Percentiles rank a stretch among this genome's conserved stretches.
phyloP scores from a whole-genome alignment of 1,284 basidiomycete species.

The Paramarasmius palmivorus region DNA sequence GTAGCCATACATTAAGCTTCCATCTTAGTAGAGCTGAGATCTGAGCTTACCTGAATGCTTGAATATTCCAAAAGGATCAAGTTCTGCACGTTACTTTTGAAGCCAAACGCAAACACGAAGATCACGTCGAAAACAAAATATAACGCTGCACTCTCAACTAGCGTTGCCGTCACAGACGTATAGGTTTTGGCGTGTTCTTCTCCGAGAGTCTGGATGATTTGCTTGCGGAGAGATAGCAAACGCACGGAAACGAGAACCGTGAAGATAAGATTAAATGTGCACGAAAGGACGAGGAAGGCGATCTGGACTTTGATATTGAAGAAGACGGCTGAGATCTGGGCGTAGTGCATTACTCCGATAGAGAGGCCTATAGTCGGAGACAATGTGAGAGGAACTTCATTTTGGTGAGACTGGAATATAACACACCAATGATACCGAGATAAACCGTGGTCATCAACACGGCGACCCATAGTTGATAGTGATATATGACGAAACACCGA shows the following conservation, averaged over 20 bases:
- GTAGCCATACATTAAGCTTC: not conserved
- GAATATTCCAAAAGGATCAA: conserved; percentile 15
- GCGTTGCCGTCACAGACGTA: conserved; percentile 16
- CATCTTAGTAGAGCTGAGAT: not conserved
- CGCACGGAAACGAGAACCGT: conserved; percentile 28
- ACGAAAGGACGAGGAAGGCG: conserved; percentile 27
- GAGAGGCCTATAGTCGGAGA: conserved; percentile 19
- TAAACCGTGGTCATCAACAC: conserved; percentile 24
- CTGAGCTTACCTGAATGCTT: conserved; percentile 15
- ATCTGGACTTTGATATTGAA: conserved; percentile 24
- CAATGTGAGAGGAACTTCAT: not conserved
- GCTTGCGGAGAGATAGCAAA: conserved; percentile 20
- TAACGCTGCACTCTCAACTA: conserved; percentile 20
- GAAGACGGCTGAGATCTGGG: conserved; percentile 20
- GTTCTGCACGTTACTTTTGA: conserved; percentile 16
- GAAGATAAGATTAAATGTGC: conserved; percentile 27
- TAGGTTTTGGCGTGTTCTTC: conserved; percentile 23
- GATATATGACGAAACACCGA: conserved; percentile 29
- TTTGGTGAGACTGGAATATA: no score
- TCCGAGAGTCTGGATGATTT: conserved; percentile 18
- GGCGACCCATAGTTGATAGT: conserved; percentile 18
- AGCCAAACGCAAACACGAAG: conserved; percentile 17
- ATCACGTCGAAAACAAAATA: conserved; percentile 18
- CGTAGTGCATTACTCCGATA: conserved; percentile 24
- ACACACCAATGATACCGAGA: conserved; percentile 24